Conservation (phyloP, 768 basidiomycete genomes). For the Mycena kentingensis region DNA sequence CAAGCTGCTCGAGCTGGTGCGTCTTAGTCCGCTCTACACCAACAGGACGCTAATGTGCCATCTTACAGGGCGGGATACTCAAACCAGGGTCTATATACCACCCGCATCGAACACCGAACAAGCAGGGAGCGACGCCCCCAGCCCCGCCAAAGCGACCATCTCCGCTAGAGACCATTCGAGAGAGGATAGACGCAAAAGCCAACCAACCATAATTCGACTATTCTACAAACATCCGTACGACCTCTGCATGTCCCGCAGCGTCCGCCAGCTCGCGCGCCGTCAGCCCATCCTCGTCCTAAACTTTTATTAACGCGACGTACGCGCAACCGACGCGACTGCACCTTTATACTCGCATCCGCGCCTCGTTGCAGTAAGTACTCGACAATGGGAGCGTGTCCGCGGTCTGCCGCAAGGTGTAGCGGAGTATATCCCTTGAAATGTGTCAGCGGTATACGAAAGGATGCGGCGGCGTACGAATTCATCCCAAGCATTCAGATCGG, state of each 20-base stretch:
- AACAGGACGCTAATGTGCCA: neutral
- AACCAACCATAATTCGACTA: conserved; percentile 1
- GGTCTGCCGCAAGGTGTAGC: conserved; percentile 83
- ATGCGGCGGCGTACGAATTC: conserved; percentile 63
- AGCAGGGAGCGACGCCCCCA: conserved; percentile 22
- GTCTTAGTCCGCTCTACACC: conserved; percentile 32
- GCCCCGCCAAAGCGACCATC: neutral
- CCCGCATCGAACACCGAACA: conserved; percentile 34
- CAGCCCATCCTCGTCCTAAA: conserved; percentile 68
- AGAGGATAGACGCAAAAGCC: conserved; percentile 7
- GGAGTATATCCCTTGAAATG: conserved; percentile 78
- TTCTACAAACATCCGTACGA: conserved; percentile 37
- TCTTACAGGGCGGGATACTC: conserved; percentile 60
- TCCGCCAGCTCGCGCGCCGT: conserved; percentile 62
- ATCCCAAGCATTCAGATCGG: conserved; percentile 62
- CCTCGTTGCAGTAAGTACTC: conserved; percentile 61
- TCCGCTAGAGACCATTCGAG: conserved; percentile 10
- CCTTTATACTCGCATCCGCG: conserved; percentile 67
- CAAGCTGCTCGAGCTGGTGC: conserved; percentile 75
- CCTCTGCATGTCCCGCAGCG: conserved; percentile 56
- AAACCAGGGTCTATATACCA: conserved; percentile 59
- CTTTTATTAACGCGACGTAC: conserved; percentile 8
- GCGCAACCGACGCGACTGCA: conserved; percentile 28
- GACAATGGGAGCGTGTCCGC: conserved; percentile 65
- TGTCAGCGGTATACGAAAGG: conserved; percentile 3